Evolutionary conservation across 169 alveolate species (phyloP), one percentile per base, ranked within the genome.

Genomic region (Theileria equi): DNA sequence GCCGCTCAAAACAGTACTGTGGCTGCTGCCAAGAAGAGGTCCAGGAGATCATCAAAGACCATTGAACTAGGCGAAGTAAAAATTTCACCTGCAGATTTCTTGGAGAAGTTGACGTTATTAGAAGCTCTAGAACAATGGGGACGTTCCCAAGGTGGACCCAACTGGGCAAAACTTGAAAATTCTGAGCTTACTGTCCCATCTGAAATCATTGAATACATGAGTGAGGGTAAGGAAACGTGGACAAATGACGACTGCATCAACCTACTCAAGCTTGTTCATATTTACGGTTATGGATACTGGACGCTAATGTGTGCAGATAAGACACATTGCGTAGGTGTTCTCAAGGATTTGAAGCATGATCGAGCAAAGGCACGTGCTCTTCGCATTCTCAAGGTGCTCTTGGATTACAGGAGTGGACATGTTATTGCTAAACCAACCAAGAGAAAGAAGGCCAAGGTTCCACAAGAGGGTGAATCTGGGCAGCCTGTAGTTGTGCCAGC

Each of bases 241-340:
- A 49, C 90, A 1, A 53, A 45, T 58, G 89, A 41, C 35, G 92
- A 88, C 50, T 93, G 89, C 44, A 81, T 82, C 11, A 84, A 89
- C 60, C 82, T 92, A 50, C 88, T 92, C 21, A 87, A 81, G 53
- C 88, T 94, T 28, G 78, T 92, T 17, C 89, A 92, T 78, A 87
- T 87, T 25, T 89, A 91, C 50, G 96, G 96, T 8, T 92, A 84
- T 60, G 93, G 95, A 13, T 76, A 92, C 48, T 89, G 95, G 92
- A 88, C 94, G 59, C 88, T 85, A 55, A 87, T 82, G 80, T 84
- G 92, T 49, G 53, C 84, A 63, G 95, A 88, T 58, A 84, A 79
- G 41, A 70, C 81, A 23, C 64, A 85, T 47, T 85, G 91, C 52
- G 63, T 87, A 1, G 88, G 81, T 0, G 88, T 79, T 16, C 71